Percentiles rank a stretch among this genome's conserved stretches.
Evolutionary conservation across 805 yeast species (phyloP).

Genomic region (Schwanniomyces yamadae): DNA sequence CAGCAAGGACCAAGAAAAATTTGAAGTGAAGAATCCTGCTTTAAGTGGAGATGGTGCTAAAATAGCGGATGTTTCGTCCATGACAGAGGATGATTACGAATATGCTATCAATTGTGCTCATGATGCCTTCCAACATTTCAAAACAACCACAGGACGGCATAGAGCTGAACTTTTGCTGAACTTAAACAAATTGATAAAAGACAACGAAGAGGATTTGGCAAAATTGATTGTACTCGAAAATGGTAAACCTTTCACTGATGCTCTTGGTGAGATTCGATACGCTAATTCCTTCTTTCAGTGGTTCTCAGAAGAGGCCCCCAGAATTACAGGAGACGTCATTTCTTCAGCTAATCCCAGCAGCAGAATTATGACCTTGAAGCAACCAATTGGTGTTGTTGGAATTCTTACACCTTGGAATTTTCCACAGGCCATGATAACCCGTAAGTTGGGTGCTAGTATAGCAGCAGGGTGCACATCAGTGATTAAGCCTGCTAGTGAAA

Average conservation of each 20-base stretch:
- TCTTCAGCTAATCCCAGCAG: slow-evolving; percentile 49
- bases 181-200: slow-evolving; percentile 53
- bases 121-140: slow-evolving; percentile 52
- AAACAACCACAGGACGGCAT: slow-evolving; percentile 53
- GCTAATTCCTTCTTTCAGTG: slow-evolving; percentile 83
- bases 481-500: slow-evolving; percentile 73
- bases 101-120: slow-evolving; percentile 57
- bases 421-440: slow-evolving; percentile 75
- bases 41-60: slow-evolving; percentile 39
- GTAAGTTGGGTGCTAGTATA: slow-evolving; percentile 72
- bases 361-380: slow-evolving; percentile 59
- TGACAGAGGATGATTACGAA: slow-evolving; percentile 45
- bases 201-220: slow-evolving; percentile 65
- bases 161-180: slow-evolving; percentile 53
- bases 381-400: slow-evolving; percentile 83
- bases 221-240: slow-evolving; percentile 64
- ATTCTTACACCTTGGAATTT: slow-evolving; percentile 84
- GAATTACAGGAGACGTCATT: slow-evolving; percentile 64
- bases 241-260: slow-evolving; percentile 71
- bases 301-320: slow-evolving; percentile 83
- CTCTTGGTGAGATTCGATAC: slow-evolving; percentile 66
- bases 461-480: slow-evolving; percentile 82
- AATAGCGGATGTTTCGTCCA: slow-evolving; percentile 54
- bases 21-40: slow-evolving; percentile 78
- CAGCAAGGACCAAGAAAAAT: slow-evolving; percentile 42